phyloP scores from a whole-genome alignment of 345 rosid species.

The Lagerstroemia speciosa region DNA sequence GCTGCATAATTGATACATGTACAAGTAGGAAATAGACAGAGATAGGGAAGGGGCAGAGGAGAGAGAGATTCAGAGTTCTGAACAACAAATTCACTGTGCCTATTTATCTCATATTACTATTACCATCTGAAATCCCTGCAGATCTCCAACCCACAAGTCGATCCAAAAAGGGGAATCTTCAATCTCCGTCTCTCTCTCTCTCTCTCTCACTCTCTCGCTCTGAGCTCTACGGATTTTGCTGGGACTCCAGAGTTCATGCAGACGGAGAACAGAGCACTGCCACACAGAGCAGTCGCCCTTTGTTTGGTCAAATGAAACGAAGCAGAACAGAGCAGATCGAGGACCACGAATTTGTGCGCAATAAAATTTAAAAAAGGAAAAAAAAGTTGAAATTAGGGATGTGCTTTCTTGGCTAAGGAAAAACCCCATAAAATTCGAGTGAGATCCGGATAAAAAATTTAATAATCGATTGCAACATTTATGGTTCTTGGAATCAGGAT shows the following conservation, averaged over 20 bases:
- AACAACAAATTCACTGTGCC: not conserved
- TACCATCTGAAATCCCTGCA: no score
- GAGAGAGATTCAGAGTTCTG: not conserved
- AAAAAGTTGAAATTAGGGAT: no score
- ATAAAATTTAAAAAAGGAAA: no score
- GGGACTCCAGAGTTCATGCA: not conserved
- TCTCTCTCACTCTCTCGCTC: not conserved
- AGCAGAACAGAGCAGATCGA: not conserved
- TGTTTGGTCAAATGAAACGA: not conserved
- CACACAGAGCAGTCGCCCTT: not conserved
- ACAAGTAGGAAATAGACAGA: not conserved
- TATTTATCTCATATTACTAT: not conserved
- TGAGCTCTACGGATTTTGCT: not conserved
- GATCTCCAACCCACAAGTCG: not conserved
- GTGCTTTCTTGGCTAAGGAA: no score
- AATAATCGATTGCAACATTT: no score
- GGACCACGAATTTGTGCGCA: not conserved
- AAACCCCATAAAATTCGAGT: no score
- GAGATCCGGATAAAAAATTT: no score
- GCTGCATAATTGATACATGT: not conserved
- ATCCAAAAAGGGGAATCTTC: not conserved
- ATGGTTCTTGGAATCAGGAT: no score
- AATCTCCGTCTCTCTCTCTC: not conserved
- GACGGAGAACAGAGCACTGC: not conserved
- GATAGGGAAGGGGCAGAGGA: not conserved